A percentile compares a stretch with the other conserved stretches of the same genome.
These are phyloP conservation scores for Chlamydomonas reinhardtii DNA, from an alignment of 163 green algal genomes.

Conservation along the genomic window DNA sequence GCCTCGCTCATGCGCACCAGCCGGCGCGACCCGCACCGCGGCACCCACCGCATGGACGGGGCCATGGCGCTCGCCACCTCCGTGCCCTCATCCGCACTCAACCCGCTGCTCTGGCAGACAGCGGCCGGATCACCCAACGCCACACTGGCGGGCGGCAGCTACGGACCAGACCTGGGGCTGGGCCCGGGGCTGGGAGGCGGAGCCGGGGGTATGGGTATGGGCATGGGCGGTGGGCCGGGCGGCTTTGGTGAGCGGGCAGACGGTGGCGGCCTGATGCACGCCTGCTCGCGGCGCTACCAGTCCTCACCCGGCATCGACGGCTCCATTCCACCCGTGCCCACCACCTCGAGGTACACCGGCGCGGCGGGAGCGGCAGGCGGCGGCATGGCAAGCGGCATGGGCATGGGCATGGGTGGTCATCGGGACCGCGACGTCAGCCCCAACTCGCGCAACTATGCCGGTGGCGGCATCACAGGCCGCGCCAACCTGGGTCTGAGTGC, in stretches of 20 bases:
- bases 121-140: not conserved
- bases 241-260: not conserved
- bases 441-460: no score
- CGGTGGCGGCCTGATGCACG: not conserved
- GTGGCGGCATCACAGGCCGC: not conserved
- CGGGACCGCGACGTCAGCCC: no score
- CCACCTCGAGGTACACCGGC: not conserved
- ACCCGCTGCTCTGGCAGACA: slow-evolving; percentile 36
- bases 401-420: not conserved
- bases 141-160: not conserved
- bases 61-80: not conserved
- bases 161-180: not conserved
- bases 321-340: not conserved
- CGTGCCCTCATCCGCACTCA: slow-evolving; percentile 5
- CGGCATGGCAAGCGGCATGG: not conserved
- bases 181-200: not conserved
- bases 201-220: not conserved
- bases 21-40: not conserved
- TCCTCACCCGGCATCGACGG: not conserved
- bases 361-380: not conserved
- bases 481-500: slow-evolving; percentile 14
- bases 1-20: slow-evolving; percentile 24
- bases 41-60: not conserved
- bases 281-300: not conserved
- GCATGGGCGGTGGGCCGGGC: not conserved